A percentile compares a stretch with the other conserved stretches of the same genome.
These are phyloP conservation scores for Zizania palustris DNA, from an alignment of 202 grass and related monocot species.

Conservation along the genomic window DNA sequence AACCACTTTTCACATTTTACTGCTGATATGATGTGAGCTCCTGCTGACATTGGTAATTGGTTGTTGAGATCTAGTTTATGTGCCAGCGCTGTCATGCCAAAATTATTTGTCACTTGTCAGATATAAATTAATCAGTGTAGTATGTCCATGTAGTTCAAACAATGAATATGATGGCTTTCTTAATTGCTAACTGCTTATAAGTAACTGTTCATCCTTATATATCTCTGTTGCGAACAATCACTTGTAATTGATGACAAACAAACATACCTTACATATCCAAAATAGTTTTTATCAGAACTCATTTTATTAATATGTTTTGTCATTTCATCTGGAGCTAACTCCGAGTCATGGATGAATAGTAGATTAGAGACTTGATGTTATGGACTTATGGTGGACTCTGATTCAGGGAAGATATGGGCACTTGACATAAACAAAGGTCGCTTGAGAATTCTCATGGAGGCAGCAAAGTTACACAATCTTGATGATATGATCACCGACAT, in stretches of 20 bases:
- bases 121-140: constrained; percentile 14
- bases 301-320: constrained; percentile 8
- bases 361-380: constrained; percentile 14
- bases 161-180: constrained; percentile 17
- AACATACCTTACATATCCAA: background rate
- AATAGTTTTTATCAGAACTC: constrained; percentile 25
- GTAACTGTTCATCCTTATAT: constrained; percentile 9
- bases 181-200: constrained; percentile 14
- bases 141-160: constrained; percentile 21
- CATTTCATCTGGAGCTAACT: constrained; percentile 10
- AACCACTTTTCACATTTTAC: constrained; percentile 17
- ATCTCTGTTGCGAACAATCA: background rate
- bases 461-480: constrained; percentile 67
- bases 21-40: constrained; percentile 22
- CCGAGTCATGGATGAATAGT: constrained; percentile 13
- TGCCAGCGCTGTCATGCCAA: background rate
- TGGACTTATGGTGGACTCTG: constrained; percentile 14
- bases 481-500: constrained; percentile 60
- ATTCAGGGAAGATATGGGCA: constrained; percentile 75
- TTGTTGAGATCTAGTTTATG: constrained; percentile 27
- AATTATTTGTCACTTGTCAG: constrained; percentile 19
- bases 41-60: constrained; percentile 1
- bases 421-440: constrained; percentile 94
- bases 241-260: constrained; percentile 28
- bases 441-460: constrained; percentile 85